Evolutionary conservation across 257 asterid genomes (phyloP).

Genomic region (Avicennia marina): DNA sequence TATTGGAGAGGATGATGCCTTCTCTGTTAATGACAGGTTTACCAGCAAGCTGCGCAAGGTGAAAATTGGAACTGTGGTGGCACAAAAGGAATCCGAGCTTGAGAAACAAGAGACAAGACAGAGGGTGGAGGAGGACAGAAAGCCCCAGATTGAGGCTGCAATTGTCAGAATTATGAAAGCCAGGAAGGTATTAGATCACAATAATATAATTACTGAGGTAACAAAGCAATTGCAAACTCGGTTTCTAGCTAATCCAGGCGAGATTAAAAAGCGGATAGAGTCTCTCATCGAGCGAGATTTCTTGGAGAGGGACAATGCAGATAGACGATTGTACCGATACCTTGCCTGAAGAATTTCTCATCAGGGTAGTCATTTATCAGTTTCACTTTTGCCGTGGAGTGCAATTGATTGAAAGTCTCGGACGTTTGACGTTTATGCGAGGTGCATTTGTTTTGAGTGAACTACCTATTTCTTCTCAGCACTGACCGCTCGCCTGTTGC

Average conservation of each 20-base stretch:
- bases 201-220: constrained; percentile 51
- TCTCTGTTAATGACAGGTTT: constrained; percentile 45
- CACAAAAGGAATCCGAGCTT: constrained; percentile 57
- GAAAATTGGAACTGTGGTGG: constrained; percentile 53
- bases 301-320: constrained; percentile 48
- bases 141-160: constrained; percentile 61
- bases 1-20: constrained; percentile 41
- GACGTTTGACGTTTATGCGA: too few relatives aligned
- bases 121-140: constrained; percentile 61
- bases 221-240: constrained; percentile 54
- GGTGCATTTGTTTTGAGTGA: too few relatives aligned
- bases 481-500: too few relatives aligned
- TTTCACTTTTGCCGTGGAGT: too few relatives aligned
- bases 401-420: too few relatives aligned
- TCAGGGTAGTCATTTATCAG: too few relatives aligned
- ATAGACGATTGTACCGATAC: constrained; percentile 40
- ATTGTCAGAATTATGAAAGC: constrained; percentile 58
- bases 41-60: constrained; percentile 43
- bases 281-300: constrained; percentile 56
- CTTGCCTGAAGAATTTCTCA: constrained; percentile 41
- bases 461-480: too few relatives aligned
- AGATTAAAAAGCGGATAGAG: constrained; percentile 54
- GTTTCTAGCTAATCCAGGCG: constrained; percentile 48
- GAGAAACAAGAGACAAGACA: constrained; percentile 57
- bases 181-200: constrained; percentile 49